These are phyloP conservation scores for Mycena galopus DNA, from an alignment of 768 basidiomycete species.

Conservation along the genomic window DNA sequence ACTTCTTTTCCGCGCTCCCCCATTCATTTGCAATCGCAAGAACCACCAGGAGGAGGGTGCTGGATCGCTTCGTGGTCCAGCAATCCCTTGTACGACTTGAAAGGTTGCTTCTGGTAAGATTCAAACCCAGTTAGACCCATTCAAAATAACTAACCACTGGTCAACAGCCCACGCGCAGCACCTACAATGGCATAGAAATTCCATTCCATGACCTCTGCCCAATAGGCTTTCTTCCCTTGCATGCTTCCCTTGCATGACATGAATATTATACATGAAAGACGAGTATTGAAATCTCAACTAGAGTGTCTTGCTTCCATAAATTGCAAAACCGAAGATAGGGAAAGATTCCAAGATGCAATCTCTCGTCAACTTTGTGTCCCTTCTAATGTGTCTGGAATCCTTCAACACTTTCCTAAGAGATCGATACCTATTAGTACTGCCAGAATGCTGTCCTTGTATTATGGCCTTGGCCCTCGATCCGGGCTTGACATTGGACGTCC, in stretches of 20 bases:
- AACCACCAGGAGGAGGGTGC: background rate
- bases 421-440: slow-evolving; percentile 2
- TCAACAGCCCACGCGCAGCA: background rate
- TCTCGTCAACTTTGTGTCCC: background rate
- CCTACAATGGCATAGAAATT: background rate
- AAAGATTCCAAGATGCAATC: background rate
- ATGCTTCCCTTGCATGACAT: background rate
- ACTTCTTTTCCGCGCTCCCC: background rate
- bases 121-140: background rate
- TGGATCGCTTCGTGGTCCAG: background rate
- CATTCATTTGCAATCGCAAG: background rate
- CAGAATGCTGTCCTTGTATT: background rate
- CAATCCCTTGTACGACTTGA: background rate
- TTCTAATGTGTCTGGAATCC: background rate
- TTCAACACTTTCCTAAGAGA: background rate
- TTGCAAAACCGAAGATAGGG: background rate
- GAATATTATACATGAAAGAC: background rate
- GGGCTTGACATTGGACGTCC: slow-evolving; percentile 4
- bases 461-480: background rate
- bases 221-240: background rate
- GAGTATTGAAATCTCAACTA: background rate
- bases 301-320: background rate
- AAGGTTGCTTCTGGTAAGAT: background rate
- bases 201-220: background rate
- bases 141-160: background rate